A percentile compares a stretch with the other conserved stretches of the same genome.
These are phyloP conservation scores for Thyridium curvatum DNA, from an alignment of 2,329 filamentous ascomycete genomes.

Conservation along the genomic window DNA sequence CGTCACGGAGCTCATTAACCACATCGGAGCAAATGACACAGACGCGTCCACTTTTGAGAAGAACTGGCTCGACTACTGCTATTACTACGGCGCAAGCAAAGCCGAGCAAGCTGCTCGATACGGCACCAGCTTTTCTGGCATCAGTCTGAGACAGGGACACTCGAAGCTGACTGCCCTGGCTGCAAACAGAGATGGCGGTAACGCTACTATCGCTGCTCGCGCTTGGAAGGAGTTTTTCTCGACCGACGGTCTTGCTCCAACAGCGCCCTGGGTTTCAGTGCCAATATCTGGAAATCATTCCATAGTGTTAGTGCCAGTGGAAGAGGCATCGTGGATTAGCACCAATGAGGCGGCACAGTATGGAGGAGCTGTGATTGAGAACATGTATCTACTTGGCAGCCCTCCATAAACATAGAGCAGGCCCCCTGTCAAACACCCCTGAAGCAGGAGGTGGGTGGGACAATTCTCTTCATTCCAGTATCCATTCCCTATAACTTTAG, in stretches of 20 bases:
- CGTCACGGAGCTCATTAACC: conserved; percentile 46
- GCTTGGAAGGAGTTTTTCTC: conserved; percentile 50
- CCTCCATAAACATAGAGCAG: no score
- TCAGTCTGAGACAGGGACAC: conserved; percentile 48
- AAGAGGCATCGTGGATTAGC: conserved; percentile 50
- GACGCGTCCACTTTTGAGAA: conserved; percentile 42
- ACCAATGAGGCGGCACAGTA: conserved; percentile 53
- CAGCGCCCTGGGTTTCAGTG: conserved; percentile 27
- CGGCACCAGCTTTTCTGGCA: conserved; percentile 36
- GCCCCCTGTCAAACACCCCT: no score
- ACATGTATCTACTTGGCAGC: conserved; percentile 32
- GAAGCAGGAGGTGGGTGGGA: no score
- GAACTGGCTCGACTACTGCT: conserved; percentile 54
- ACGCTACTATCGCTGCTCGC: conserved; percentile 34
- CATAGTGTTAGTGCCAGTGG: conserved; percentile 36
- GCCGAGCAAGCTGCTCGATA: conserved; percentile 48
- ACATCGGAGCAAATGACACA: conserved; percentile 23
- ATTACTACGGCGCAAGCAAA: conserved; percentile 44
- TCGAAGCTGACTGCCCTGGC: conserved; percentile 52
- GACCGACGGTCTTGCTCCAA: conserved; percentile 36
- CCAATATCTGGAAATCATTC: conserved; percentile 23
- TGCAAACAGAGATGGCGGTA: conserved; percentile 23
- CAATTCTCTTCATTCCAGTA: no score
- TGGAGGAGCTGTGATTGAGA: conserved; percentile 50
- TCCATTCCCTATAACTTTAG: no score